Conservation (phyloP, 2,329 filamentous ascomycete species). For the Colletotrichum cordylinicola region DNA sequence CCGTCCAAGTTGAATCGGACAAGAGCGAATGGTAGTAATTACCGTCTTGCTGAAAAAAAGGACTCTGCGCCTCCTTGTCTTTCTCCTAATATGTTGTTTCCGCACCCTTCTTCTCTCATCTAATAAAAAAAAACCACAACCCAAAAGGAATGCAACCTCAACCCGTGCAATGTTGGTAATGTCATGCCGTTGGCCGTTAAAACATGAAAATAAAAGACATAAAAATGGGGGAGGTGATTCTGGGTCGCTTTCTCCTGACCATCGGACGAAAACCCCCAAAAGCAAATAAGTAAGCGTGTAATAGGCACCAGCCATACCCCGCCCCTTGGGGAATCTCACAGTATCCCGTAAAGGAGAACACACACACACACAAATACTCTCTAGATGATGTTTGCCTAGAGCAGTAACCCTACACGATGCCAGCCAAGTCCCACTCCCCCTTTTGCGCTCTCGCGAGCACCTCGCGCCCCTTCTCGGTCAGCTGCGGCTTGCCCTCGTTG, state of each 20-base stretch:
- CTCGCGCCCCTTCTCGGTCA: constrained; percentile 58
- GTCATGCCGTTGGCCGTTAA: neutral
- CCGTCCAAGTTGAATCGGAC: neutral
- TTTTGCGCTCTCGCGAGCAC: constrained; percentile 59
- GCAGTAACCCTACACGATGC: constrained; percentile 34
- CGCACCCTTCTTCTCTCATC: neutral
- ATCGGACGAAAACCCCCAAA: neutral
- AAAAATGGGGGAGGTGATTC: neutral
- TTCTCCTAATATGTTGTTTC: neutral
- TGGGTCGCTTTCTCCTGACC: neutral
- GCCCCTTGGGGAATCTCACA: neutral
- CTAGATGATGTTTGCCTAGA: neutral
- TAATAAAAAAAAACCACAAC: neutral
- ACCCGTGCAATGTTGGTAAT: neutral
- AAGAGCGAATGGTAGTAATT: neutral
- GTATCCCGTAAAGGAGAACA: neutral
- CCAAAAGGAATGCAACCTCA: neutral
- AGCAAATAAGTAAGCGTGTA: neutral
- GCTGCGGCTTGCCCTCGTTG: constrained; percentile 60
- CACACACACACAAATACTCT: neutral
- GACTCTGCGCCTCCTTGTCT: neutral
- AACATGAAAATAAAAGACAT: neutral
- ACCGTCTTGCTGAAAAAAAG: neutral
- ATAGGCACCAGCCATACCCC: neutral
- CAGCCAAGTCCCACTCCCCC: constrained; percentile 56